Conservation (phyloP, 768 basidiomycete species). For the Pleurotus ostreatus region DNA sequence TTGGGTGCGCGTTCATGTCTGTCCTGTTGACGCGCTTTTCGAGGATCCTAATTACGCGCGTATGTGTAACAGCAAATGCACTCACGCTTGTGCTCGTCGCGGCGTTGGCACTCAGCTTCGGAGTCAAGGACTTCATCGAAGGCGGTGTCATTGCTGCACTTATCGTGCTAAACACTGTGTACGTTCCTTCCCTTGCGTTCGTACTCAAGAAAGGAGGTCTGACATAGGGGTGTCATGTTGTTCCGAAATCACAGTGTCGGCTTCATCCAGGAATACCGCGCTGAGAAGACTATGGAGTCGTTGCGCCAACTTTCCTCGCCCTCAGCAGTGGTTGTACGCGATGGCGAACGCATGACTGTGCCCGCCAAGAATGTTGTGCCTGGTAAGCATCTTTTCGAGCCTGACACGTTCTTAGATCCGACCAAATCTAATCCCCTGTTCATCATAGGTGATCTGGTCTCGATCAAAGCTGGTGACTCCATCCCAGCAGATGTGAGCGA, state of each 20-base stretch:
- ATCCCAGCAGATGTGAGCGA: conserved; percentile 39
- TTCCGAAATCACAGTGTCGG: conserved; percentile 25
- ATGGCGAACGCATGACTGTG: conserved; percentile 34
- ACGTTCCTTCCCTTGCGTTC: conserved; percentile 7
- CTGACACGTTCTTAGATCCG: not conserved
- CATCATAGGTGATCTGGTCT: conserved; percentile 29
- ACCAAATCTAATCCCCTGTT: no score
- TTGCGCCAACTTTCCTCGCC: conserved; percentile 44
- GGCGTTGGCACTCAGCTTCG: conserved; percentile 8
- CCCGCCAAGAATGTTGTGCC: conserved; percentile 40
- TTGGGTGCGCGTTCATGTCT: conserved; percentile 20
- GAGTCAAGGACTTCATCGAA: conserved; percentile 7
- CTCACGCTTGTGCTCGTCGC: conserved; percentile 25
- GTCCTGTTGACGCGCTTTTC: not conserved
- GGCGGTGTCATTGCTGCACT: conserved; percentile 7
- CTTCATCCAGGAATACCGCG: conserved; percentile 43
- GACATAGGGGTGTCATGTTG: no score
- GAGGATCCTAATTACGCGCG: not conserved
- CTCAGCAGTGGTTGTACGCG: conserved; percentile 39
- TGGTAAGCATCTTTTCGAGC: conserved; percentile 14
- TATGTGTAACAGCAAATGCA: conserved; percentile 31
- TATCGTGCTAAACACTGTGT: conserved; percentile 37
- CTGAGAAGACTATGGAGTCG: conserved; percentile 49
- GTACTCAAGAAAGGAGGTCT: not conserved
- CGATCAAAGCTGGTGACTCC: conserved; percentile 36